Percentiles rank a stretch among this genome's conserved stretches.
phyloP scores from a whole-genome alignment of 192 early-diverging fungal genomes.

The Coemansia sp. region DNA sequence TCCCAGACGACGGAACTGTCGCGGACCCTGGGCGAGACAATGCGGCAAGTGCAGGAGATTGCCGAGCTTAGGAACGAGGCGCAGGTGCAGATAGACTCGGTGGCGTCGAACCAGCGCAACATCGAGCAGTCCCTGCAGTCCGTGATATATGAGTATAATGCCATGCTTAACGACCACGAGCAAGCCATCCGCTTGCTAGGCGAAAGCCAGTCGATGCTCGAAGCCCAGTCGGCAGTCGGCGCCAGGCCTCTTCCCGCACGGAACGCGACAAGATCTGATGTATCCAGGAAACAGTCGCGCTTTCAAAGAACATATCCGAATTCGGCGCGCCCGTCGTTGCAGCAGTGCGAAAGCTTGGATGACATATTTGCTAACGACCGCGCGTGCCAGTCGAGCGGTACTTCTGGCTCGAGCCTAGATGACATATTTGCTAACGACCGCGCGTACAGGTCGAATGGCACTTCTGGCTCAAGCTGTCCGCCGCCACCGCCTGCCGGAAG shows the following conservation, averaged over 20 bases:
- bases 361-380: conserved; percentile 43
- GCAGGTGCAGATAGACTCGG: conserved; percentile 13
- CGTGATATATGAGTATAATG: conserved; percentile 25
- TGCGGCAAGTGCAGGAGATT: not conserved
- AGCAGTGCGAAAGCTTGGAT: conserved; percentile 24
- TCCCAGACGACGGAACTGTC: not conserved
- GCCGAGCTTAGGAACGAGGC: conserved; percentile 9
- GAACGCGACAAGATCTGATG: too few species aligned
- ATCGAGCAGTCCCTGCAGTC: conserved; percentile 19
- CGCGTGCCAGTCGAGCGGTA: too few species aligned
- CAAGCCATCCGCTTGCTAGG: conserved; percentile 29
- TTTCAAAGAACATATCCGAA: not conserved
- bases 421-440: conserved; percentile 41
- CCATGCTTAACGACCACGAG: conserved; percentile 47
- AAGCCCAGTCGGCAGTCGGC: conserved; percentile 8
- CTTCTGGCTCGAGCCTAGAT: too few species aligned
- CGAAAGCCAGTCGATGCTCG: conserved; percentile 29
- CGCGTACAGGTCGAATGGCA: too few species aligned
- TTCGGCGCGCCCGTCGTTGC: not conserved
- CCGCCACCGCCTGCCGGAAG: too few species aligned
- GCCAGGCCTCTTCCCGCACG: not conserved
- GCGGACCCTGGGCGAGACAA: conserved; percentile 1
- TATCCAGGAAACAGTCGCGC: conserved; percentile 1
- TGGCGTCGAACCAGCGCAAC: conserved; percentile 6
- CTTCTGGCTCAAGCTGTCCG: not conserved